These are phyloP conservation scores for Geranium rotundifolium DNA, from an alignment of 345 rosid species.

Conservation along the genomic window DNA sequence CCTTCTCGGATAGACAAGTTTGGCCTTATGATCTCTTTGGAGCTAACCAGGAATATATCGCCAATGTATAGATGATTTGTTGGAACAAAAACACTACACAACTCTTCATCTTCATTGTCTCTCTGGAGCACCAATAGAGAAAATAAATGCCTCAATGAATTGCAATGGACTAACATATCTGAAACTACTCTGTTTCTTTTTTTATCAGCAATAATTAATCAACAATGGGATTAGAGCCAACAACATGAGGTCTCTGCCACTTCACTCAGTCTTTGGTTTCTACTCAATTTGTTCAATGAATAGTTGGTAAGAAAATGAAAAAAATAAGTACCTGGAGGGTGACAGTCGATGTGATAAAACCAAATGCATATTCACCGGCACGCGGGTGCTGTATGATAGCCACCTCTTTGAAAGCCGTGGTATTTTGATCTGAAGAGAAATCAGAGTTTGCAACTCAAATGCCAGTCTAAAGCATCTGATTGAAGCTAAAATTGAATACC, in stretches of 20 bases:
- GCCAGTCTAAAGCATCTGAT: not conserved
- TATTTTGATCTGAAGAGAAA: constrained; percentile 53
- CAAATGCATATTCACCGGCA: constrained; percentile 78
- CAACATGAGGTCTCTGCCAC: too few species aligned
- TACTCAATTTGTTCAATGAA: not conserved
- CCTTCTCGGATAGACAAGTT: constrained; percentile 47
- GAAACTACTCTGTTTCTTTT: too few species aligned
- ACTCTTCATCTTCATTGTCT: constrained; percentile 46
- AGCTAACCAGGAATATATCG: constrained; percentile 40
- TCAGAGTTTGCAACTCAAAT: not conserved
- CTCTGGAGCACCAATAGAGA: constrained; percentile 16
- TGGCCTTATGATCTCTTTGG: constrained; percentile 43
- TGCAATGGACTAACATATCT: too few species aligned
- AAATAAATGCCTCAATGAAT: not conserved
- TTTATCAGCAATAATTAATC: too few species aligned
- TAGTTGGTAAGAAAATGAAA: not conserved
- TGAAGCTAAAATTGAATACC: too few species aligned
- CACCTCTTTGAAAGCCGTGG: constrained; percentile 80
- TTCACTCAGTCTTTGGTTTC: not conserved
- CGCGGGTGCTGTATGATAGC: constrained; percentile 81
- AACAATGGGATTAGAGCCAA: too few species aligned
- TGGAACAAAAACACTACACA: constrained; percentile 52
- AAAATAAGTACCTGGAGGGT: constrained; percentile 47
- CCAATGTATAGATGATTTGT: constrained; percentile 49
- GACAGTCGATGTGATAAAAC: too few species aligned